Evolutionary conservation across 2,329 filamentous ascomycete species (phyloP), one percentile per base, ranked within the genome.

Genomic region (Ceratocystiopsis brevicomis): DNA sequence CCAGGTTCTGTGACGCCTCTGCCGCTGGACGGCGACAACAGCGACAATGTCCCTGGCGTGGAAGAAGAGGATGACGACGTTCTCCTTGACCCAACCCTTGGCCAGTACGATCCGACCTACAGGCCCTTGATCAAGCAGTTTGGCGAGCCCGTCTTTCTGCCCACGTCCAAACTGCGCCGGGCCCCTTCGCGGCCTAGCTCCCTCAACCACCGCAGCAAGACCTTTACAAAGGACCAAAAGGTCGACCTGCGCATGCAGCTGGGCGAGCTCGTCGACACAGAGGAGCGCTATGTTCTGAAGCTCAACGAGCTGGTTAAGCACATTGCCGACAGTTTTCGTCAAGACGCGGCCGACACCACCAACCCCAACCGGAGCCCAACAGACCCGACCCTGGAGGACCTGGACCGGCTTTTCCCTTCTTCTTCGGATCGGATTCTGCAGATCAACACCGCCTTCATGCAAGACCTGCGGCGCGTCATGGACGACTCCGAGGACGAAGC

Each of bases 221-320:
- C 78, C 0, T 92, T 95, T 53, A 71, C 78, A 34, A 78, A 76
- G 51, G 76, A 81, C 45, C 84, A 95, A 55, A 92, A 93, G 55
- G 71, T 86, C 51, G 81, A 81, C 42, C 64, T 95, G 51, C 76
- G 87, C 37, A 80, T 87, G 59, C 88, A 94, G 58, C 78, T 98
- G 68, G 78, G 75, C 46, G 90, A 98, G 58, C 64, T 96, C 47
- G 74, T 95, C 33, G 83, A 93, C 53, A 98, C 90, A 0, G 90
- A 98, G 58, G 85, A 90, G 56, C 79, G 84, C 58, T 98, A 96
- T 59, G 85, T 98, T 37, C 70, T 73, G 53, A 95, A 96, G 59
- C 62, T 98, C 45, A 75, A 82, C 48, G 82, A 90, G 51, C 63
- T 98, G 47, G 81, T 94, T 37, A 76, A 81, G 49, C 75, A 79